Base-by-base conservation (phyloP, 495 filamentous ascomycete species). In the Aspergillus heteromorphus region DNA sequence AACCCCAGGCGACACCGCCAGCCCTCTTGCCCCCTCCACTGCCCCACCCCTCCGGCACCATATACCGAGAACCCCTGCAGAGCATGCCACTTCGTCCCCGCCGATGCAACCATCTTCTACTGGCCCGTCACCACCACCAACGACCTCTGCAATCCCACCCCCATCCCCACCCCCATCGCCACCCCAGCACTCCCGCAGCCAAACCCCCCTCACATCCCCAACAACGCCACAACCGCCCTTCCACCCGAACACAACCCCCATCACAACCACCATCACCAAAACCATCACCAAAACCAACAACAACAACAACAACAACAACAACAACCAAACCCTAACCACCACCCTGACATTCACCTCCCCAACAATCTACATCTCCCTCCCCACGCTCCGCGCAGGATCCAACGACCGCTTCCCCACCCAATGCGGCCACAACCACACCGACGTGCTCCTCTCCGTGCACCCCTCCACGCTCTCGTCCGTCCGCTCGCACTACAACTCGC, bases 31-130 rank as follows among this genome's bases (percentile, higher is more conserved):
- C 7, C 61, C 64, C 0, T 8, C 1, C 17, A 51, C 25, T 67
- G 64, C 45, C 61, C 61, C 1, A 23, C 45, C 1, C 53, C 61
- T 0, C 23, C 40, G 10, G 38, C 48, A 17, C 36, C 49, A 8
- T 59, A 63, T 40, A 49, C 58, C 18, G 61, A 62, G 16, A 42
- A 42, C 21, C 58, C 59, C 5, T 67, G 64, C 51, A 45, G 59
- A 4, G 40, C 40, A 11, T 67, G 61, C 43, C 64, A 64, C 43
- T 62, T 60, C 40, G 55, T 67, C 47, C 64, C 64, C 4, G 61
- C 31, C n/a, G 59, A 55, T 4, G 64, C 64, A 7, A 67, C 64
- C n/a, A 47, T 67, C 40, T 67, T 62, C 48, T 67, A 64, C 59
- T 67, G 64, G 64, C 64, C 64, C 13, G 59, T 60, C 23, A 55